Percentiles rank a stretch among this genome's conserved stretches.
These are phyloP conservation scores for Neckera pumila DNA, from an alignment of 225 moss, liverwort and hornwort species.

Conservation along the genomic window DNA sequence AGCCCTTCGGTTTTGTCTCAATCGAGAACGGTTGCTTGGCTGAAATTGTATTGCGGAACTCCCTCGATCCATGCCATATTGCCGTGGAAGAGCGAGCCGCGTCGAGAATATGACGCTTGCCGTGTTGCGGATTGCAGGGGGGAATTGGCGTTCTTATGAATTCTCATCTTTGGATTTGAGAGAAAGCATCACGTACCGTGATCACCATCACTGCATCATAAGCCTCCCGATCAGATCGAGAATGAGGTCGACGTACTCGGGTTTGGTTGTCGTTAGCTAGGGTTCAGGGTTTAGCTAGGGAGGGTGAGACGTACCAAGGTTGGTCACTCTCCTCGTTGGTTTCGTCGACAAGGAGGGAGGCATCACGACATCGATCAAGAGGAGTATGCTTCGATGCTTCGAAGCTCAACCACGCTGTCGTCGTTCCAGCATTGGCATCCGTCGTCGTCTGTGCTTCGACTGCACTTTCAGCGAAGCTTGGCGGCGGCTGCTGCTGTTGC, in stretches of 20 bases:
- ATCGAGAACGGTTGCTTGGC: not conserved
- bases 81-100: not conserved
- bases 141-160: not conserved
- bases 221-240: not conserved
- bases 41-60: not conserved
- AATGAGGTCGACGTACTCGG: not conserved
- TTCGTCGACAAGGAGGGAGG: not conserved
- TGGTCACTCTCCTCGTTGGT: not conserved
- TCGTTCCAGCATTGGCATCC: not conserved
- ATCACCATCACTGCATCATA: no score
- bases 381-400: not conserved
- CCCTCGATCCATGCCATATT: not conserved
- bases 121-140: not conserved
- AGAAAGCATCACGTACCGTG: not conserved
- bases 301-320: not conserved
- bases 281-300: not conserved
- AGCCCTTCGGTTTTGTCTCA: not conserved
- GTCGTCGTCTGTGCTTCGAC: not conserved
- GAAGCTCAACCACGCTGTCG: not conserved
- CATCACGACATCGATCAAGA: not conserved
- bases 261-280: not conserved
- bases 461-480: slow-evolving; percentile 1
- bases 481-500: not conserved
- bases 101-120: not conserved
- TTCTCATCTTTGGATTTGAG: not conserved